phyloP scores from a whole-genome alignment of 2,329 filamentous ascomycete genomes.

The Capronia epimyces region DNA sequence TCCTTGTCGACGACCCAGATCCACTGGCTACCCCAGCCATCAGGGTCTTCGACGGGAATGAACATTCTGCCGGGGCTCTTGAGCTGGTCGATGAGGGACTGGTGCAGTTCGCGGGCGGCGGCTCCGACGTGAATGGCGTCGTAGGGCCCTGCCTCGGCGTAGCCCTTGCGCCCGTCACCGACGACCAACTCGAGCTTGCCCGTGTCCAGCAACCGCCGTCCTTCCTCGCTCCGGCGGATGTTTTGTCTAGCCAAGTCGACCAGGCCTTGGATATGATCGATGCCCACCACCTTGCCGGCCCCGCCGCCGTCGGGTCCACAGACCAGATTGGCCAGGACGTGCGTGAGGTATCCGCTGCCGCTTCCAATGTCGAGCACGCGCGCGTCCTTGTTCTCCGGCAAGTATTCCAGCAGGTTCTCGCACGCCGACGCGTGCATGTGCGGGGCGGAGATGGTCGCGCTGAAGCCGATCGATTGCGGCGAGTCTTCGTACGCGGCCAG shows the following conservation, averaged over 20 bases:
- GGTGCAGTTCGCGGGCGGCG: slow-evolving; percentile 68
- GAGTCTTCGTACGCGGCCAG: slow-evolving; percentile 64
- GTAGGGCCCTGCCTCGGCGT: slow-evolving; percentile 58
- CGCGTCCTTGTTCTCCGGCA: slow-evolving; percentile 46
- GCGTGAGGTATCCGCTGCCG: slow-evolving; percentile 78
- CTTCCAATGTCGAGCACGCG: slow-evolving; percentile 69
- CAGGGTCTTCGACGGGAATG: slow-evolving; percentile 53
- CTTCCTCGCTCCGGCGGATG: slow-evolving; percentile 58
- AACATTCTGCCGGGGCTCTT: slow-evolving; percentile 68
- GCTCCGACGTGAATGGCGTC: slow-evolving; percentile 96
- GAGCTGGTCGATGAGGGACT: slow-evolving; percentile 69
- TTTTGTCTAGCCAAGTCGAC: slow-evolving; percentile 59
- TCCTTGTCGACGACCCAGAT: slow-evolving; percentile 62
- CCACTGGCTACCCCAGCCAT: slow-evolving; percentile 44
- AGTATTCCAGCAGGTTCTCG: slow-evolving; percentile 56
- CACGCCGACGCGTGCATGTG: slow-evolving; percentile 66
- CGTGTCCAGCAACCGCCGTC: slow-evolving; percentile 54
- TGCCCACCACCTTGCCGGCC: slow-evolving; percentile 56
- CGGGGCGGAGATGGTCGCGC: slow-evolving; percentile 65
- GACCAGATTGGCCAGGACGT: slow-evolving; percentile 75
- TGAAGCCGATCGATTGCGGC: slow-evolving; percentile 62
- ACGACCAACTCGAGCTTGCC: slow-evolving; percentile 67
- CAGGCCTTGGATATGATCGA: slow-evolving; percentile 67
- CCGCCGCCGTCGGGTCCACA: slow-evolving; percentile 35
- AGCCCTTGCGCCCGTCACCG: slow-evolving; percentile 68